Base-by-base conservation (phyloP, 768 basidiomycete genomes). In the Leccinum variicolor region DNA sequence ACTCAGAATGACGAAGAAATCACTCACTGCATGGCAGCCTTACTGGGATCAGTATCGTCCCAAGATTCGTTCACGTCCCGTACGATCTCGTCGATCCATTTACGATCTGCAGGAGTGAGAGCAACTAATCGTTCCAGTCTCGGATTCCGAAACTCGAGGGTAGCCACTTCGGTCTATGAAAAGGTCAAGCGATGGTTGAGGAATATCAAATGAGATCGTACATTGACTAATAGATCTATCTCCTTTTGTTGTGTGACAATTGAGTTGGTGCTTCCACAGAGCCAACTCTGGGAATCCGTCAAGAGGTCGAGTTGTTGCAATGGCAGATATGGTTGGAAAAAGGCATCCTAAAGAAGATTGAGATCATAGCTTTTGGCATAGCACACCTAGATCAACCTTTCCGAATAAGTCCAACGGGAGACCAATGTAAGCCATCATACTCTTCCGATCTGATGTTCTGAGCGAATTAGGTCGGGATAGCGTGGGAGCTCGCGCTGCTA, bases 301-400 rank as follows among this genome's bases (percentile, higher is more conserved):
- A 97, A 74, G 74, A 93, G 84, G 60, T 98, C 95, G 6, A 97
- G 77, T 73, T 99, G 95, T 71, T 99, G 97, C 2, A 99, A 73
- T 0, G 97, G 96, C 13, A 98, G 77, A 70, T 98, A 99, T 2
- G 97, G 97, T 70, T 99, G 97, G 76, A 99, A 99, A 76, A 98
- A 95, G 4, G 94, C 83, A 63, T 94, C 91, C 87, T 93, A 62
- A 47, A 62, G 52, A 53, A 39, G 3, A 25, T 23, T 55, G 36
- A 56, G 61, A 19, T n/a, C 1, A 53, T 21, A 41, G 19, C 29
- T 21, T 53, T 45, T 26, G 14, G 13, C 23, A 29, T 4, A 52
- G 46, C 3, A 47, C 19, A 41, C 13, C 34, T 51, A 15, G 58
- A 54, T 13, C 51, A 48, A 92, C 93, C 79, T 89, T 89, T 55